phyloP scores from a whole-genome alignment of 306 rosid genomes.

The Vigna trinervia region DNA sequence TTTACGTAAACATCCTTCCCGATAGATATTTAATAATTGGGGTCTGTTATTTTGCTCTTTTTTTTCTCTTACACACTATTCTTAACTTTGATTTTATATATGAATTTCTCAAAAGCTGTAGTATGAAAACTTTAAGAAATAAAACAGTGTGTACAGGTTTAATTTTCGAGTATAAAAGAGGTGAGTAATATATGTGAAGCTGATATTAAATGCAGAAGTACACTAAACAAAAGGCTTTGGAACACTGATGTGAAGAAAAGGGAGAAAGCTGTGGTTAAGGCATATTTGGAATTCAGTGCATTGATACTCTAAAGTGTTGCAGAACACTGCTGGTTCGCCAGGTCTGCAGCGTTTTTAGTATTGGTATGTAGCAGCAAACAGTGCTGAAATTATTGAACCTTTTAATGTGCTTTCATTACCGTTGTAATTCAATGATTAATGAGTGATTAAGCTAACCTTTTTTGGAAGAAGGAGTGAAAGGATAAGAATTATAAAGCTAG shows the following conservation, averaged over 20 bases:
- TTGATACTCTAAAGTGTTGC: background rate
- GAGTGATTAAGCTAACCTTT: background rate
- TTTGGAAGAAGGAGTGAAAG: background rate
- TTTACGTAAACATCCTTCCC: conserved; percentile 44
- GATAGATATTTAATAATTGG: background rate
- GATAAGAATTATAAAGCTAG: conserved; percentile 12
- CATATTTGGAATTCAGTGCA: conserved; percentile 6
- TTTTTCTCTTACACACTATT: no score
- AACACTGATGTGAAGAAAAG: conserved; percentile 1
- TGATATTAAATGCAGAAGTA: background rate
- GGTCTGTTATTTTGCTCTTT: background rate
- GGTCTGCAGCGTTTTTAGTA: background rate
- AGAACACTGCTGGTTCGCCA: background rate
- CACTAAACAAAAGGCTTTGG: background rate
- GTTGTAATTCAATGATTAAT: background rate
- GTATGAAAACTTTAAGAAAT: background rate
- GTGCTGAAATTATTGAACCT: conserved; percentile 31
- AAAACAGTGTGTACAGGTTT: background rate
- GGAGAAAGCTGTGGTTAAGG: conserved; percentile 21
- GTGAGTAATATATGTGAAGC: no score
- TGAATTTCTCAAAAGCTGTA: no score
- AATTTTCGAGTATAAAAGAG: no score
- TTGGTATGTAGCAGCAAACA: background rate
- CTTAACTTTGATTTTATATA: no score
- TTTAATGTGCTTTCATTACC: background rate